A percentile compares a stretch with the other conserved stretches of the same genome.
Evolutionary conservation across 805 yeast species (phyloP).

Genomic region (Zygosaccharomyces bisporus): DNA sequence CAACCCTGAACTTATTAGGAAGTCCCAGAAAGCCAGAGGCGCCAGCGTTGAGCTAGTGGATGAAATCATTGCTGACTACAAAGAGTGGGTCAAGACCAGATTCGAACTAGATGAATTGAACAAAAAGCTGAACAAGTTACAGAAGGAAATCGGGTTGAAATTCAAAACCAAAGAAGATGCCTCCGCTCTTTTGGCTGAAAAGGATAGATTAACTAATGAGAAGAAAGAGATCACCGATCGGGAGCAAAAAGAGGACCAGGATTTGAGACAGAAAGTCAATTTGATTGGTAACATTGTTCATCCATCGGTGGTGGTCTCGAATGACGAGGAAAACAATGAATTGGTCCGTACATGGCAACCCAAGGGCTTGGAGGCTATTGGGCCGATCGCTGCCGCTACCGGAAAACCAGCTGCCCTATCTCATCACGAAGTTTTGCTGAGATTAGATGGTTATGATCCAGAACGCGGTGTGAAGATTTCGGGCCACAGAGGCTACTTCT

Average conservation of each 20-base stretch:
- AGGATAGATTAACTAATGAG: slow-evolving; percentile 66
- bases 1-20: slow-evolving; percentile 81
- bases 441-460: slow-evolving; percentile 97
- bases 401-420: slow-evolving; percentile 75
- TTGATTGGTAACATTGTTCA: slow-evolving; percentile 93
- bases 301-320: slow-evolving; percentile 80
- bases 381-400: slow-evolving; percentile 69
- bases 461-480: slow-evolving; percentile 97
- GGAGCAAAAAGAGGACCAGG: slow-evolving; percentile 78
- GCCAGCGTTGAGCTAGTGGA: slow-evolving; percentile 93
- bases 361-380: slow-evolving; percentile 55
- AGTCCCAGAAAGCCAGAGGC: slow-evolving; percentile 91
- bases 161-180: slow-evolving; percentile 96
- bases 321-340: slow-evolving; percentile 88
- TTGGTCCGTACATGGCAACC: slow-evolving; percentile 87
- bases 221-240: slow-evolving; percentile 61
- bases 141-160: slow-evolving; percentile 88
- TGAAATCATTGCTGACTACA: slow-evolving; percentile 87
- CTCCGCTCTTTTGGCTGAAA: slow-evolving; percentile 70
- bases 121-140: slow-evolving; percentile 83
- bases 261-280: slow-evolving; percentile 75
- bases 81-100: slow-evolving; percentile 85
- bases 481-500: slow-evolving; percentile 97
- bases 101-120: slow-evolving; percentile 88
- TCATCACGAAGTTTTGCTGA: slow-evolving; percentile 90